Base-by-base conservation (phyloP, 306 rosid species). In the Lathyrus oleraceus region DNA sequence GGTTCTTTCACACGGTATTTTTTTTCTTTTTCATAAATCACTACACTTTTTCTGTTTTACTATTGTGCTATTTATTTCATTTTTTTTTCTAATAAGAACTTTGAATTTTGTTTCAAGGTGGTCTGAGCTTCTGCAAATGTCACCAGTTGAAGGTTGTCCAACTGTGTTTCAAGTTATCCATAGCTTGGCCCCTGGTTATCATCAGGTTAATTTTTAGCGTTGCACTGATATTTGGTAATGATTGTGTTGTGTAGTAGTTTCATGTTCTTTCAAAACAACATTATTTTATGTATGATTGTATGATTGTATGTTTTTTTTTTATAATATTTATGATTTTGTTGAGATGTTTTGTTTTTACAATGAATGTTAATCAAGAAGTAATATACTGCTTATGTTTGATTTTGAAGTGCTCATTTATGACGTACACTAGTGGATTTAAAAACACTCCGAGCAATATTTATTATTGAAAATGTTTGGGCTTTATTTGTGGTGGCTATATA, bases 71-170 rank as follows among this genome's bases (percentile, higher is more conserved):
- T 76, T 72, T 53, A 47, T 63, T 42, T n/a, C 4, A 6, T 10
- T 65, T 44, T 16, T 0, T 54, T 58, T 67, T 5, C 56, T 38
- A 8, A 40, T 27, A 57, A 17, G 17, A n/a, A 4, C n/a, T 40
- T 66, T 20, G 6, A 36, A 40, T 48, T 78, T 66, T 71, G 32
- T 44, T 8, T 51, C 73, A 69, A 95, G 99, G 88, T 94, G 99
- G 99, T 87, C 97, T 42, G 96, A 87, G 85, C 96, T 91, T 65
- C 76, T 94, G 66, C 92, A 85, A 49, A 91, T 94, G 99, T 83
- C 96, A 10, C 95, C 97, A 0, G 87, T 91, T 4, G 99, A 94
- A 83, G 96, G 96, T 45, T 87, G 96, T 71, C 94, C 97, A 36
- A 87, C 94, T 44, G 97, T 94, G 72, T 94, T 88, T 80, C 99